phyloP scores from a whole-genome alignment of 208 protist species.

The Perkinsela sp. region DNA sequence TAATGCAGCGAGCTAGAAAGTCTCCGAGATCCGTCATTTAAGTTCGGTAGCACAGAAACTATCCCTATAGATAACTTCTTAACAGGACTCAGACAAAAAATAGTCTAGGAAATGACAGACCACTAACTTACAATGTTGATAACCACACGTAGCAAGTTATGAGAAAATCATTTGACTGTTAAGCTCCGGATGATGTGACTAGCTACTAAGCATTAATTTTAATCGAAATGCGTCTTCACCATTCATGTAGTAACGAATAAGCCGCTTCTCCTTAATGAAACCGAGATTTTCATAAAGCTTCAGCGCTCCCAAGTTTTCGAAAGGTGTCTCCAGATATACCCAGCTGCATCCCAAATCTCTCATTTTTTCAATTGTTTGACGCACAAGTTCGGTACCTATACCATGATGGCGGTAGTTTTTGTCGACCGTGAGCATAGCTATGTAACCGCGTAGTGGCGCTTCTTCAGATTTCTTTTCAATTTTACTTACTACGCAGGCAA shows the following conservation, averaged over 20 bases:
- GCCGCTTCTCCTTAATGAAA: slow-evolving; percentile 15
- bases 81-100: no score
- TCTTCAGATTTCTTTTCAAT: slow-evolving; percentile 25
- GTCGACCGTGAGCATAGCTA: slow-evolving; percentile 90
- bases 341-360: slow-evolving; percentile 48
- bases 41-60: no score
- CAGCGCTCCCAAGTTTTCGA: slow-evolving; percentile 61
- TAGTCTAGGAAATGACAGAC: no score
- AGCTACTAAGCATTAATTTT: no score
- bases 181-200: no score
- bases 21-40: no score
- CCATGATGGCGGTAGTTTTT: slow-evolving; percentile 50
- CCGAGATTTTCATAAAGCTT: slow-evolving; percentile 79
- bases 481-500: slow-evolving; percentile 64
- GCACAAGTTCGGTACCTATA: slow-evolving; percentile 63
- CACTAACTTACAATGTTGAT: no score
- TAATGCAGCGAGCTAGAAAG: no score
- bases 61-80: no score
- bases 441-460: slow-evolving; percentile 65
- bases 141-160: no score
- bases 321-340: slow-evolving; percentile 79
- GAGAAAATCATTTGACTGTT: no score
- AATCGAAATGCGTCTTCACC: neutral
- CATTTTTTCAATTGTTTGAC: slow-evolving; percentile 67
- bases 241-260: neutral